Base-by-base conservation (phyloP, 148 eudicot species). In the Rhododendron henanense region DNA sequence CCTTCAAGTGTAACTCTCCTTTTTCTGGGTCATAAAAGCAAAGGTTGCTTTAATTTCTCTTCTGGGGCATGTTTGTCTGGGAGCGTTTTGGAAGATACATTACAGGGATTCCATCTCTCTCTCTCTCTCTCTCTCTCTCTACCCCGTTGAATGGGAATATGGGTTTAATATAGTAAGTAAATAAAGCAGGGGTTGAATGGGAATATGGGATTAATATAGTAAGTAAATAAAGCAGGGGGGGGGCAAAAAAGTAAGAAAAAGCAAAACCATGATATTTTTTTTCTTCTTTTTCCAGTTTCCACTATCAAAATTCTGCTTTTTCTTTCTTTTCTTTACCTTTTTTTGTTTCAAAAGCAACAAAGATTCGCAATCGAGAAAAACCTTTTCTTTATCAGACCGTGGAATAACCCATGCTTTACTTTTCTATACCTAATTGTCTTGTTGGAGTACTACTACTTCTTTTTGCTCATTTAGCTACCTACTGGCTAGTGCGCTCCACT, bases 51-150 rank as follows among this genome's bases (percentile, higher is more conserved):
- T 41, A 41, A 41, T 41, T 90, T 84, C 85, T 86, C 55, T 82
- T 90, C 90, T 86, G 91, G 84, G 88, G 71, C 88, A 77, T 37
- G 25, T 90, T 90, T 90, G 91, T 90, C 91, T 84, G 48, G 69
- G 78, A 86, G 91, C 82, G 91, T 86, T 41, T 90, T 90, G 91
- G 91, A 88, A 28, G 65, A 82, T 71, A 71, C 73, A n/a, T 25
- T 65, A n/a, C 87, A 51, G 88, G 88, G 91, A 90, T 90, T 90
- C 91, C 87, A 59, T 88, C 37, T 71, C 76, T 71, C 76, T 71
- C 50, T 9, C 48, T 45, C 50, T 47, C 50, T 47, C 50, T 47
- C 50, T 47, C 50, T 47, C 50, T 47, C 50, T 47, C 50, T 47
- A 47, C 50, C 74, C 75, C 35, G 75, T 69, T 69, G 75, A 69